Evolutionary conservation across 306 rosid genomes (phyloP), one percentile per base, ranked within the genome.

Genomic region (Lathyrus sativus): DNA sequence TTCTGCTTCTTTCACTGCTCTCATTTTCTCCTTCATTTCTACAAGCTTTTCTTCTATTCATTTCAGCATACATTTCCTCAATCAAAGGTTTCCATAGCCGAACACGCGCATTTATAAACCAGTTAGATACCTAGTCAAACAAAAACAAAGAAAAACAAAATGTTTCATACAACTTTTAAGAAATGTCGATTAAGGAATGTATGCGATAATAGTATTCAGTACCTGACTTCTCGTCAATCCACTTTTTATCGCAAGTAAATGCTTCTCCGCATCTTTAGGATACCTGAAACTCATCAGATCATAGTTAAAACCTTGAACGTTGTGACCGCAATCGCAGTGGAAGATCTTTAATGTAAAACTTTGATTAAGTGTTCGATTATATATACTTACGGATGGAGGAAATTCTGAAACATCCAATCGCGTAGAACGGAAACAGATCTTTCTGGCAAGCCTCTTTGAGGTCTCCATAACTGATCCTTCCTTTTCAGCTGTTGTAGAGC

Each of bases 211-310:
- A 65, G 68, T 3, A 57, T 10, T 17, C 54, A 43, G 46, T 75
- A 93, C 96, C 96, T 93, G 97, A 66, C 85, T 90, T 87, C 96
- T 85, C 2, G 97, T 84, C 81, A 93, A 76, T 42, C 99, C 99
- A 85, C 97, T 93, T 80, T 86, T 90, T 6, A 90, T 84, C 10
- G 97, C 96, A 68, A 90, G 97, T 71, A 90, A 74, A 62, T 93
- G 99, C 81, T 93, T 93, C 87, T 93, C 97, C 35, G 97, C 84
- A 81, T 93, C 99, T 79, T 88, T 93, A 50, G 99, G 99, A 84
- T 93, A 93, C 89, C 99, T 93, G 82, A 76, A 79, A 85, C 31
- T 49, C 72, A 80, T 62, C 64, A 66, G 45, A 62, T 26, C 26
- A 18, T 3, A 24, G 15, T 42, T 53, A 11, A 33, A 12, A 22